Percentiles rank a stretch among this genome's conserved stretches.
Evolutionary conservation across 2,329 filamentous ascomycete genomes (phyloP).

Genomic region (Cercospora sp.): DNA sequence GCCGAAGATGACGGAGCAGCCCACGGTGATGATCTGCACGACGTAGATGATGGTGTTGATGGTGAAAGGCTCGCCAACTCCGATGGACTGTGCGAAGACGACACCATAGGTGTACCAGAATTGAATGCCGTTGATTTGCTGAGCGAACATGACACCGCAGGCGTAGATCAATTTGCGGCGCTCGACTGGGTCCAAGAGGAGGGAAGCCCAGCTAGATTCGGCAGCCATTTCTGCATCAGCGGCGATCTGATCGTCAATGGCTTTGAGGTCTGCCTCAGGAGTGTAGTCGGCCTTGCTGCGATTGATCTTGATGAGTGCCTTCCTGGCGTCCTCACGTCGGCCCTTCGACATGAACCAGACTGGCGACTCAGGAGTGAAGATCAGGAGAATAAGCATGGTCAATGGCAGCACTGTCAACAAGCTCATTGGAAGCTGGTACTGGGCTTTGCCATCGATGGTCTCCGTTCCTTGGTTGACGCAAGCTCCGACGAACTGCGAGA

Average conservation of each 20-base stretch:
- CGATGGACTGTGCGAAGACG: conserved; percentile 29
- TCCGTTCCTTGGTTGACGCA: conserved; percentile 30
- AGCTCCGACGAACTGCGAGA: conserved; percentile 29
- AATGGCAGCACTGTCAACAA: conserved; percentile 22
- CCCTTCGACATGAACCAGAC: conserved; percentile 28
- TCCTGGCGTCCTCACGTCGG: conserved; percentile 22
- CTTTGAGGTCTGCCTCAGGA: conserved; percentile 21
- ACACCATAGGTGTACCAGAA: conserved; percentile 36
- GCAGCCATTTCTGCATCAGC: conserved; percentile 26
- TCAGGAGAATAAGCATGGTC: conserved; percentile 29
- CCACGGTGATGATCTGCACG: conserved; percentile 29
- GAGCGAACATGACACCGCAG: conserved; percentile 48
- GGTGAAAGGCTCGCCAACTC: conserved; percentile 30
- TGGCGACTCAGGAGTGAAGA: conserved; percentile 26
- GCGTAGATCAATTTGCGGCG: conserved; percentile 51
- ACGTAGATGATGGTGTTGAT: conserved; percentile 31
- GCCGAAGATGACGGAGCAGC: conserved; percentile 26
- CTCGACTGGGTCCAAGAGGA: conserved; percentile 50
- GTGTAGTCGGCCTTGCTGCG: conserved; percentile 21
- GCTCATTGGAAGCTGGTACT: conserved; percentile 27
- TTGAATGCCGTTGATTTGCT: conserved; percentile 54
- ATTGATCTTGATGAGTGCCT: conserved; percentile 27
- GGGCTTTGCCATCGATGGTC: conserved; percentile 24
- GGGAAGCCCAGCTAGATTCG: conserved; percentile 44
- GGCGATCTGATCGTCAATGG: conserved; percentile 26